A percentile compares a stretch with the other conserved stretches of the same genome.
phyloP scores from a whole-genome alignment of 2,329 filamentous ascomycete species.

The Aspergillus tamarii region DNA sequence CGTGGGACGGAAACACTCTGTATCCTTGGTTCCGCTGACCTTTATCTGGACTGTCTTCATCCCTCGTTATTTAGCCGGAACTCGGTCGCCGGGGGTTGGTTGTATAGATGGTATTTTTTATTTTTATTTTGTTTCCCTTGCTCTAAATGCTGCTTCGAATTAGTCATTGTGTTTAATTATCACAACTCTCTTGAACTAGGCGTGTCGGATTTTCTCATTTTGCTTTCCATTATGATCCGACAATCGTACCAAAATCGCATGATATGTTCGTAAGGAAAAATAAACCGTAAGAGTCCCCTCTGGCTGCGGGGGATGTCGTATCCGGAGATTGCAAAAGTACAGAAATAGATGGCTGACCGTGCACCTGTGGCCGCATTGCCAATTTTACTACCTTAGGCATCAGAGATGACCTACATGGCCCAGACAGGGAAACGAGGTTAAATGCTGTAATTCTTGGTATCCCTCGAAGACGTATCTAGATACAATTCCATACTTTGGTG shows the following conservation, averaged over 20 bases:
- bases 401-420: neutral
- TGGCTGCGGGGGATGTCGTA: neutral
- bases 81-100: neutral
- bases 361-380: neutral
- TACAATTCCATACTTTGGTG: neutral
- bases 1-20: neutral
- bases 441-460: neutral
- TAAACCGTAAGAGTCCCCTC: neutral
- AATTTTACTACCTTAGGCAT: neutral
- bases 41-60: neutral
- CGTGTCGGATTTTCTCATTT: neutral
- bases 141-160: neutral
- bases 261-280: neutral
- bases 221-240: neutral
- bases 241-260: neutral
- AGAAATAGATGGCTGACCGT: conserved; percentile 1
- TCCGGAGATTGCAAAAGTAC: neutral
- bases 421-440: neutral
- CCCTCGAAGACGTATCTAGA: neutral
- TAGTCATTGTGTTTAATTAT: neutral
- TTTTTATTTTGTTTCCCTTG: too few species aligned
- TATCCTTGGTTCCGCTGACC: neutral
- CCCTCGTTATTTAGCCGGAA: neutral
- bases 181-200: neutral
- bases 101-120: too few species aligned